Conservation (phyloP, 2,329 filamentous ascomycete species). For the Alternaria gansuensis region DNA sequence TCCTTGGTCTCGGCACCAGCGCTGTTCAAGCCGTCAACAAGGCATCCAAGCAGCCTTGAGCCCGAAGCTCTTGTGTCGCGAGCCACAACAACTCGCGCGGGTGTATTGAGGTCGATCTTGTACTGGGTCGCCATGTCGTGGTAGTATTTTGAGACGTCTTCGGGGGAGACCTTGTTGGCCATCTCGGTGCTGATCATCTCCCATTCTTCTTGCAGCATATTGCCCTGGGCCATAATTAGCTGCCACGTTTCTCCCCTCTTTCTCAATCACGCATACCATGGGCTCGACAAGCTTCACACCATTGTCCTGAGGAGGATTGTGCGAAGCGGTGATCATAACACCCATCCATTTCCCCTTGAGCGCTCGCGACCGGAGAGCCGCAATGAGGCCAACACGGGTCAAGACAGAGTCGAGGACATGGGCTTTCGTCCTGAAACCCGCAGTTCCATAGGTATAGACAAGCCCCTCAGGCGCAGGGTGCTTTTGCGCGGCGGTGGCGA, state of each 20-base stretch:
- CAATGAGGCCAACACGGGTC: constrained; percentile 89
- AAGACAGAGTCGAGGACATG: constrained; percentile 90
- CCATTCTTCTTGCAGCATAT: constrained; percentile 93
- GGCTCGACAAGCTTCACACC: constrained; percentile 88
- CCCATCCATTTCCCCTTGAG: constrained; percentile 90
- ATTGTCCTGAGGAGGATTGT: constrained; percentile 71
- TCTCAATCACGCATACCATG: constrained; percentile 64
- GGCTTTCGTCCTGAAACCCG: constrained; percentile 73
- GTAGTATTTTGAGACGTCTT: constrained; percentile 79
- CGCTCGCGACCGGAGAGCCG: constrained; percentile 87
- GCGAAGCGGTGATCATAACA: constrained; percentile 76
- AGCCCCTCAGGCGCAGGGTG: constrained; percentile 52
- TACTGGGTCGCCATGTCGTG: constrained; percentile 67
- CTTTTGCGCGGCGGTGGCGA: constrained; percentile 45
- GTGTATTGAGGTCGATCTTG: constrained; percentile 71
- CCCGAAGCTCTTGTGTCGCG: constrained; percentile 94
- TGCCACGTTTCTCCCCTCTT: background rate
- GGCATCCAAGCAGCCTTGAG: constrained; percentile 78
- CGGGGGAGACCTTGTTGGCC: constrained; percentile 81
- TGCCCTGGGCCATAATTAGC: constrained; percentile 66
- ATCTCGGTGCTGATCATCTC: constrained; percentile 87
- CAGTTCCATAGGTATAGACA: constrained; percentile 54
- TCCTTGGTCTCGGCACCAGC: constrained; percentile 79
- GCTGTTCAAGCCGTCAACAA: constrained; percentile 81
- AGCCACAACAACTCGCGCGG: constrained; percentile 85